These are phyloP conservation scores for Taphrina pruni DNA, from an alignment of 1,139 yeast species.

Conservation along the genomic window DNA sequence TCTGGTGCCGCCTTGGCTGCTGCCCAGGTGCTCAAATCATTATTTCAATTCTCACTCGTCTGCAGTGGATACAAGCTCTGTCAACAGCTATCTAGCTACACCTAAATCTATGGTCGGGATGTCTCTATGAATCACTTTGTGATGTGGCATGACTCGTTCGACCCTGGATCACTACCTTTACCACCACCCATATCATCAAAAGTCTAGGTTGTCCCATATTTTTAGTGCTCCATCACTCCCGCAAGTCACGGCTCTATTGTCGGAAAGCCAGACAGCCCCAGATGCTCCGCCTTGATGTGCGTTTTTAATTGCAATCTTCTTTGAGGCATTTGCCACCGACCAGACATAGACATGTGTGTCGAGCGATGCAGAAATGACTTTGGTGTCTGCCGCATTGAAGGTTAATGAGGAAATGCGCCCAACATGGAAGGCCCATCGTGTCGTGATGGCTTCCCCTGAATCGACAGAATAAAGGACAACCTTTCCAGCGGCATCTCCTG, in stretches of 20 bases:
- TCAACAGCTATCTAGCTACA: too few species aligned
- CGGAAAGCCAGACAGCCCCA: conserved; percentile 70
- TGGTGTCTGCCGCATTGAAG: conserved; percentile 79
- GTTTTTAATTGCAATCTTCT: conserved; percentile 71
- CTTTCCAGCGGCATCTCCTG: conserved; percentile 87
- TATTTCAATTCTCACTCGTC: too few species aligned
- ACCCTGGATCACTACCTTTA: too few species aligned
- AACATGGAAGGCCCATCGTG: conserved; percentile 96
- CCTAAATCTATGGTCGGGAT: too few species aligned
- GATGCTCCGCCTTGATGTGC: conserved; percentile 91
- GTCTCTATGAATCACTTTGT: too few species aligned
- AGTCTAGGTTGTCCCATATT: conserved; percentile 61
- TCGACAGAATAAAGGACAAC: conserved; percentile 65
- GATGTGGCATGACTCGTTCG: too few species aligned
- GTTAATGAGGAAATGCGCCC: conserved; percentile 75
- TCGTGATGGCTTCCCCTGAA: conserved; percentile 68
- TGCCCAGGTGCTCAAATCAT: too few species aligned
- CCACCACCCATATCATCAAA: neutral
- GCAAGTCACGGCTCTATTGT: conserved; percentile 62
- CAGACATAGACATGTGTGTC: conserved; percentile 83
- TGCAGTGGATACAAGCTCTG: too few species aligned
- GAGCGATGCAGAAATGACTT: conserved; percentile 76
- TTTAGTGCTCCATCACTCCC: conserved; percentile 87
- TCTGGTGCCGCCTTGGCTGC: too few species aligned
- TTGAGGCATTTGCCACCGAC: conserved; percentile 77